These are phyloP conservation scores for Fraxinus quadrangulata DNA, from an alignment of 257 asterid genomes.

Conservation along the genomic window DNA sequence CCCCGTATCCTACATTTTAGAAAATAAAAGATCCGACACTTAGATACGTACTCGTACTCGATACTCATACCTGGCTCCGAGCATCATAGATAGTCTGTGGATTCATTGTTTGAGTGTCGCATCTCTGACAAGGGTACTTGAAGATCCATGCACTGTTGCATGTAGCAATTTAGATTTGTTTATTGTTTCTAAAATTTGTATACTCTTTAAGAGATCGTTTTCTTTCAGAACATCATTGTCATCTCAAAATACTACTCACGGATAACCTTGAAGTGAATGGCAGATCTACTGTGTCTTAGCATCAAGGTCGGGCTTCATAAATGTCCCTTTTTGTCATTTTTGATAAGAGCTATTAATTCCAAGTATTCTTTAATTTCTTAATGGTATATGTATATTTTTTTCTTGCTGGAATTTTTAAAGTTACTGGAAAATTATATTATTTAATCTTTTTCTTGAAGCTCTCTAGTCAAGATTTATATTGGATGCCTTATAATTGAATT, in stretches of 20 bases:
- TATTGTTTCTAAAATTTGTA: not conserved
- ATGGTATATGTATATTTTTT: not conserved
- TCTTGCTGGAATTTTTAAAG: not conserved
- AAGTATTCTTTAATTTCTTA: not conserved
- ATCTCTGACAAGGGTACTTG: not conserved
- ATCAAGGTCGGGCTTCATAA: conserved; percentile 55
- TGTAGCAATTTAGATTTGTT: not conserved
- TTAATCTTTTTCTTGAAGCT: not conserved
- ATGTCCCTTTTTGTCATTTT: not conserved
- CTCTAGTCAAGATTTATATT: not conserved
- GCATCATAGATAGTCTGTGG: not conserved
- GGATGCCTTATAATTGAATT: not conserved
- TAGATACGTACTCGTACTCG: no score
- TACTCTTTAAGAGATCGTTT: conserved; percentile 12
- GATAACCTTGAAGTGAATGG: conserved; percentile 84
- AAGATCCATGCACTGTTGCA: not conserved
- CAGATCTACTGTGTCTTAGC: conserved; percentile 76
- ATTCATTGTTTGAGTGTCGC: not conserved
- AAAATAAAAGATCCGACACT: no score
- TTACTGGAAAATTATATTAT: not conserved
- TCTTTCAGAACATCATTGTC: conserved; percentile 86
- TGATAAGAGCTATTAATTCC: not conserved
- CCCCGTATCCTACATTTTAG: no score
- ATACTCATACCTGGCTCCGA: no score
- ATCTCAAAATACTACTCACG: conserved; percentile 87